These are phyloP conservation scores for Aspergillus funiculosus DNA, from an alignment of 495 filamentous ascomycete genomes.

Conservation along the genomic window DNA sequence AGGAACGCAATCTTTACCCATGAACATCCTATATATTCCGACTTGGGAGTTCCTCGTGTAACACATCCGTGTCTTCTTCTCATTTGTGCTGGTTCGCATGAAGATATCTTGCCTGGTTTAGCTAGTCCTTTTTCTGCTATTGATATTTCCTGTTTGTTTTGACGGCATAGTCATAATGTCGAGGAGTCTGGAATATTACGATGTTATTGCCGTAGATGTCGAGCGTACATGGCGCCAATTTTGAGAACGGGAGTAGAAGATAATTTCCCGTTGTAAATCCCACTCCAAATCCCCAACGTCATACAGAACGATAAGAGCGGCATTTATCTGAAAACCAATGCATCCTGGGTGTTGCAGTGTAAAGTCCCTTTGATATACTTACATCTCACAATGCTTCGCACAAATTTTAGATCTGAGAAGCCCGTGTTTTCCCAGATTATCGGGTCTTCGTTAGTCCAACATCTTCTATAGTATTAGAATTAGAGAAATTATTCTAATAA, in stretches of 20 bases:
- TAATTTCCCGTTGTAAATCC: neutral
- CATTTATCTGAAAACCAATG: too few relatives aligned
- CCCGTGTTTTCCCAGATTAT: too few relatives aligned
- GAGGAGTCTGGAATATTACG: constrained; percentile 30
- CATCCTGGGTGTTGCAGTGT: too few relatives aligned
- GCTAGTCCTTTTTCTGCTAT: constrained; percentile 8
- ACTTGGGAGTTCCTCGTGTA: constrained; percentile 14
- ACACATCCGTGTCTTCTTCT: constrained; percentile 11
- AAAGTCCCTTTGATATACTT: too few relatives aligned
- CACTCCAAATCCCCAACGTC: too few relatives aligned
- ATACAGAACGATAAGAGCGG: too few relatives aligned
- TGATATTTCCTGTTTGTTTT: constrained; percentile 5
- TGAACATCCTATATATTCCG: constrained; percentile 16
- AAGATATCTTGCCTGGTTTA: constrained; percentile 11
- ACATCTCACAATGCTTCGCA: too few relatives aligned
- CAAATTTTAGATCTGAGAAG: too few relatives aligned
- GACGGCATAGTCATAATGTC: constrained; percentile 11
- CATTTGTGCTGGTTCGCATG: constrained; percentile 15
- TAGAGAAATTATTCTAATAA: too few relatives aligned
- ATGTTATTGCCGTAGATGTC: neutral
- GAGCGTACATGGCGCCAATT: neutral
- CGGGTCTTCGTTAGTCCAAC: too few relatives aligned
- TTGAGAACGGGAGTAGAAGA: neutral
- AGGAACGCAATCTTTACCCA: constrained; percentile 1
- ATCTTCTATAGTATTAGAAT: too few relatives aligned